A percentile compares a stretch with the other conserved stretches of the same genome.
Evolutionary conservation across 2,329 filamentous ascomycete genomes (phyloP).

Genomic region (Pezicula carpinea): DNA sequence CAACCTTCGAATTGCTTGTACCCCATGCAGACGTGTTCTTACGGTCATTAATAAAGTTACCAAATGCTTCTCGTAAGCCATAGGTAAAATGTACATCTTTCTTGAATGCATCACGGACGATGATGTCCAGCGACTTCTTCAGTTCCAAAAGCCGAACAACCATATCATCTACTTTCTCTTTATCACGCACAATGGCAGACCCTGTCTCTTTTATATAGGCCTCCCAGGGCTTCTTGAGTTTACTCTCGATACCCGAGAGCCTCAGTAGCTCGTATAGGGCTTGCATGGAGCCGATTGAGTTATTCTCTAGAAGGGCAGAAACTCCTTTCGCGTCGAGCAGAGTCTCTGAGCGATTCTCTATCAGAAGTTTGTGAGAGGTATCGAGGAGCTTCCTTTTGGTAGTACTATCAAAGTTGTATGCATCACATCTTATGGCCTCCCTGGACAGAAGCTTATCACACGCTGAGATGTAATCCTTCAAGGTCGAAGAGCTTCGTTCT

Average conservation of each 20-base stretch:
- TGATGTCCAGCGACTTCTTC: conserved; percentile 71
- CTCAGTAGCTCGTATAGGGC: conserved; percentile 74
- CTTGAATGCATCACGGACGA: conserved; percentile 72
- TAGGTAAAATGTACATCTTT: conserved; percentile 74
- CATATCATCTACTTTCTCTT: conserved; percentile 77
- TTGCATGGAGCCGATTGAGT: conserved; percentile 65
- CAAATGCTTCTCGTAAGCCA: conserved; percentile 78
- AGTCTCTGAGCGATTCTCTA: conserved; percentile 62
- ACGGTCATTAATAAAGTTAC: conserved; percentile 84
- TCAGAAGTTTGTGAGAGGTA: conserved; percentile 66
- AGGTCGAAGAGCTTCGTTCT: conserved; percentile 52
- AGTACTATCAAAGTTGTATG: conserved; percentile 75
- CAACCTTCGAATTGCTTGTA: conserved; percentile 86
- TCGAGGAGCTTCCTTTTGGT: conserved; percentile 75
- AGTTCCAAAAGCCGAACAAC: conserved; percentile 76
- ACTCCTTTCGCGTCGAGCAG: conserved; percentile 65
- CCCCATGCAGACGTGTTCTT: conserved; percentile 69
- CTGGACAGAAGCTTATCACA: conserved; percentile 64
- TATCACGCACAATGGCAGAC: conserved; percentile 73
- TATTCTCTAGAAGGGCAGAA: conserved; percentile 65
- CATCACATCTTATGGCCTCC: conserved; percentile 73
- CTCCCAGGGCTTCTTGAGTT: conserved; percentile 69
- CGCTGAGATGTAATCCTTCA: conserved; percentile 72
- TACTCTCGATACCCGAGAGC: conserved; percentile 64
- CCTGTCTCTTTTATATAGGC: conserved; percentile 76